Percentiles rank a stretch among this genome's conserved stretches.
Evolutionary conservation across 495 filamentous ascomycete genomes (phyloP).

Genomic region (Xylaria longipes): DNA sequence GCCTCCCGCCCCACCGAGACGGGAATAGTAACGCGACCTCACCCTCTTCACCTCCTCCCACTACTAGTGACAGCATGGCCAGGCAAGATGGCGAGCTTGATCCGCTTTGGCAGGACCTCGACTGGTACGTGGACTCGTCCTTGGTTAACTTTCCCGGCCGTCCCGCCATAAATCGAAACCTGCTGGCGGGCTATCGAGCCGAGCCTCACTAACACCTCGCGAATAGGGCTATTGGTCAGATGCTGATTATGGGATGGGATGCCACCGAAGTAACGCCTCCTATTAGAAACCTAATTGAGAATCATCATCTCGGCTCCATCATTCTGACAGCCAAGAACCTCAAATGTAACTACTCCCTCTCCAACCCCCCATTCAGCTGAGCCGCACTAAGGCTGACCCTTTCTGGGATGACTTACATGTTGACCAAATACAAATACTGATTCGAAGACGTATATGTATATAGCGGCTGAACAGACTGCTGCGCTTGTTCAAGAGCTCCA

Average conservation of each 20-base stretch:
- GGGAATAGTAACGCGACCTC: conserved; percentile 33
- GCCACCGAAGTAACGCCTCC: conserved; percentile 85
- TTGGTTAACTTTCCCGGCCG: conserved; percentile 4
- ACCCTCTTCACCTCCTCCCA: conserved; percentile 13
- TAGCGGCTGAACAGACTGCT: conserved; percentile 84
- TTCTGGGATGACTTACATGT: background rate
- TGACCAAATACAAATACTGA: conserved; percentile 26
- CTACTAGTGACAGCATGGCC: conserved; percentile 41
- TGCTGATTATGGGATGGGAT: conserved; percentile 96
- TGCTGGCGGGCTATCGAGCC: conserved; percentile 11
- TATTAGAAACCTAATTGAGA: conserved; percentile 82
- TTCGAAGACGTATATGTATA: conserved; percentile 18
- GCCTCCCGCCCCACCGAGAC: conserved; percentile 15
- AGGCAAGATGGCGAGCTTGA: conserved; percentile 61
- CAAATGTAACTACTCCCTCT: conserved; percentile 74
- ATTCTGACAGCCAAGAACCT: conserved; percentile 89
- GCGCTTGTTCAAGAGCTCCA: conserved; percentile 83
- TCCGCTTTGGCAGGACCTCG: conserved; percentile 73
- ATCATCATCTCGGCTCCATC: conserved; percentile 84
- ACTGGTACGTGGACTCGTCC: conserved; percentile 53
- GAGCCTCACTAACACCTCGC: conserved; percentile 36
- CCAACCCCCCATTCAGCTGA: conserved; percentile 13
- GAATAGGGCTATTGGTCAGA: conserved; percentile 76
- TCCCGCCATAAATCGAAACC: conserved; percentile 19
- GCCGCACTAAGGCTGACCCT: conserved; percentile 11